Percentiles rank a stretch among this genome's conserved stretches.
Conservation (phyloP, 805 yeast species). For the Maudiozyma turicensis region DNA sequence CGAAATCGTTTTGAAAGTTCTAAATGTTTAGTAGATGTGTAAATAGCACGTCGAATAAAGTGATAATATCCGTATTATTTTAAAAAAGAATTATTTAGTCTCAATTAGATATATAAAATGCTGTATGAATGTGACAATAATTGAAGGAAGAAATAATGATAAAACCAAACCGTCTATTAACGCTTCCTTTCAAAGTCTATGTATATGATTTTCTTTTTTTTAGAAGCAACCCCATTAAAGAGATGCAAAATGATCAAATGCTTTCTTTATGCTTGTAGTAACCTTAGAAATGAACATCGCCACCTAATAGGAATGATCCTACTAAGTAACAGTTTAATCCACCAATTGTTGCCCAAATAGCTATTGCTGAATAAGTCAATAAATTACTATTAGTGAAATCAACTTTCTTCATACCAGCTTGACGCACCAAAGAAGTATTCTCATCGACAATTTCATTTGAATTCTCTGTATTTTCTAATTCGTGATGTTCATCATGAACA, state of each 20-base stretch:
- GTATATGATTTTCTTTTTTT: no score
- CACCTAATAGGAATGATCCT: slow-evolving; percentile 38
- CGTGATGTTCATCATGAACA: slow-evolving; percentile 31
- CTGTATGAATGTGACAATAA: no score
- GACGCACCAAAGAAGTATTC: slow-evolving; percentile 18
- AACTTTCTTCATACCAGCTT: slow-evolving; percentile 23
- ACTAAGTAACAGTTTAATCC: slow-evolving; percentile 64
- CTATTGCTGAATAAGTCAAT: slow-evolving; percentile 44
- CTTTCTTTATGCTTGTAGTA: neutral
- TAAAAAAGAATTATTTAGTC: no score
- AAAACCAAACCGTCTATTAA: no score
- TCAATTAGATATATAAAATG: no score
- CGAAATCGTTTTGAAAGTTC: no score
- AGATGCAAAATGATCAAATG: no score
- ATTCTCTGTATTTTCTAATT: slow-evolving; percentile 1
- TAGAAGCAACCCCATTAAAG: neutral
- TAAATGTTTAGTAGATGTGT: no score
- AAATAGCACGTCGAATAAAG: no score
- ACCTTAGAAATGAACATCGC: slow-evolving; percentile 40
- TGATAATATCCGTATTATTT: no score
- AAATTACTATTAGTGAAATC: slow-evolving; percentile 64
- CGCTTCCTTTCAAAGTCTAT: neutral
- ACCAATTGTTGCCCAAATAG: slow-evolving; percentile 64
- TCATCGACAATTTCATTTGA: slow-evolving; percentile 13
- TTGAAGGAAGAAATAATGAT: no score